Conservation (phyloP, 257 asterid species). For the Solanum phureja region DNA sequence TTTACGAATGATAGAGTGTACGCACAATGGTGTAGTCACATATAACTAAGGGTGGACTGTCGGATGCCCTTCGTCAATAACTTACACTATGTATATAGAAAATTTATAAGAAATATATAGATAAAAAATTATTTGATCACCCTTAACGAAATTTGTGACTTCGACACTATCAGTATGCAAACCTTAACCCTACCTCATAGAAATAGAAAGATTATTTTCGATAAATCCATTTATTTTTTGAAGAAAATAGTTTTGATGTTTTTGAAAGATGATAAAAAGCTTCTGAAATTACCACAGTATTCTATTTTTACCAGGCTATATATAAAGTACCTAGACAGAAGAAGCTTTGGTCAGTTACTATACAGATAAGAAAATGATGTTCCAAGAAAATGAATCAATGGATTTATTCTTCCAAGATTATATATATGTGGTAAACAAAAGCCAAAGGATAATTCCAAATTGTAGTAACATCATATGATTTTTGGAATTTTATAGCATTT, state of each 20-base stretch:
- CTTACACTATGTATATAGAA: no score
- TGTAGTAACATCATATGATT: not conserved
- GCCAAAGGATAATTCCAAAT: not conserved
- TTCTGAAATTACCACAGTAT: not conserved
- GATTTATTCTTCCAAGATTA: not conserved
- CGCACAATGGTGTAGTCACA: accelerated
- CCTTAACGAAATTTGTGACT: no score
- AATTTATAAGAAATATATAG: no score
- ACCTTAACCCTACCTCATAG: not conserved
- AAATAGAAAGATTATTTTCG: accelerated
- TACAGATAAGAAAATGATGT: not conserved
- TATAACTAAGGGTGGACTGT: no score
- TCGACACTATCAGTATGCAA: no score
- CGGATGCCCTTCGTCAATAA: accelerated
- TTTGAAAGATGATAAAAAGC: not conserved
- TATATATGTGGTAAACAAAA: not conserved
- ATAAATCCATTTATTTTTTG: no score
- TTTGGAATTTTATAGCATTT: not conserved
- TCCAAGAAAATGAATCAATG: not conserved
- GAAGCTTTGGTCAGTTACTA: not conserved
- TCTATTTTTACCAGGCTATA: not conserved
- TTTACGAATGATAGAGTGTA: not conserved
- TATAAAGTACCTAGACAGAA: not conserved
- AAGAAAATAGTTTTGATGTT: not conserved
- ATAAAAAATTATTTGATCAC: no score